phyloP scores from a whole-genome alignment of 768 basidiomycete species.

The Suillus spraguei region DNA sequence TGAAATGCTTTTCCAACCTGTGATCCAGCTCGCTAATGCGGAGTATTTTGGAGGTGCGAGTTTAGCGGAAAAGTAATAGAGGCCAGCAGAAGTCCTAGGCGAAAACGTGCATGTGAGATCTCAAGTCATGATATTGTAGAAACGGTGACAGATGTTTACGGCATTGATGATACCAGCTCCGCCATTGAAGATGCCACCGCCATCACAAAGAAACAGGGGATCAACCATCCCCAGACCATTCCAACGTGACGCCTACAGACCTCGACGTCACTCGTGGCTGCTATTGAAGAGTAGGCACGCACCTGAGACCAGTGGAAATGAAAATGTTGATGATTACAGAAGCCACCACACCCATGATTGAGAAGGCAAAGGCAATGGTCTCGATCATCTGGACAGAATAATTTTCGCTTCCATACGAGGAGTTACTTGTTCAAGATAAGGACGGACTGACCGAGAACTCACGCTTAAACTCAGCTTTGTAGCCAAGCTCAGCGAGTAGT shows the following conservation, averaged over 20 bases:
- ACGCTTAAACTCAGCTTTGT: conserved; percentile 72
- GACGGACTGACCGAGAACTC: conserved; percentile 63
- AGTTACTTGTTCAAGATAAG: background rate
- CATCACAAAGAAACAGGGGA: conserved; percentile 69
- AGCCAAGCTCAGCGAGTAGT: conserved; percentile 66
- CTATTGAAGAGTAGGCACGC: conserved; percentile 17
- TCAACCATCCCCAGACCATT: conserved; percentile 78
- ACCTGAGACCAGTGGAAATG: conserved; percentile 66
- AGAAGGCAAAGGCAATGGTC: conserved; percentile 67
- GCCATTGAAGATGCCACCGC: conserved; percentile 72
- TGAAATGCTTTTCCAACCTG: conserved; percentile 31
- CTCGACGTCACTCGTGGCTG: background rate
- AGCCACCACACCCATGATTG: conserved; percentile 73
- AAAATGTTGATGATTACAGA: conserved; percentile 68
- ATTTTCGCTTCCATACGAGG: background rate
- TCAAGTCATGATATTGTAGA: background rate
- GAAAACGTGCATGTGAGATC: background rate
- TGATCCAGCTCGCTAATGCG: conserved; percentile 67
- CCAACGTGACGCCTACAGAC: conserved; percentile 66
- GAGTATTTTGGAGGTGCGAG: conserved; percentile 64
- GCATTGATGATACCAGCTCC: conserved; percentile 74
- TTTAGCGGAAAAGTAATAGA: conserved; percentile 81
- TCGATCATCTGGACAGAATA: conserved; percentile 47
- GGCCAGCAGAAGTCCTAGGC: conserved; percentile 70
- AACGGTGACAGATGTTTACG: conserved; percentile 44